Base-by-base conservation (phyloP, 108 stramenopile genomes). In the Conticribra weissflogii region DNA sequence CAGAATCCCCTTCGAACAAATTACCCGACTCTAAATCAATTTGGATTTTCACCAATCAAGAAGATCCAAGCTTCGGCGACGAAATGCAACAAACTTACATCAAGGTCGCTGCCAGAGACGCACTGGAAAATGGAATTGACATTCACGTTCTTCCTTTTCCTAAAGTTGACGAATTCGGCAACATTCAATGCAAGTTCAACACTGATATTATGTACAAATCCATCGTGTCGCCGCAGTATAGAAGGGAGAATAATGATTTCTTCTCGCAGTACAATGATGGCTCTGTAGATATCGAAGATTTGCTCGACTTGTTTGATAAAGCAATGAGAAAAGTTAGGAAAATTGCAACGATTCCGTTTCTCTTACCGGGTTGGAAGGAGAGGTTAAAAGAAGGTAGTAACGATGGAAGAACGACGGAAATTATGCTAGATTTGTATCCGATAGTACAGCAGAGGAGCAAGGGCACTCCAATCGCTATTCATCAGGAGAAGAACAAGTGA, bases 21-120 rank as follows among this genome's bases (percentile, higher is more conserved):
- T 55, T 81, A 1, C 63, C 59, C 3, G 91, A 92, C 64, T 67
- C 82, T 18, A 82, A 79, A 59, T 33, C 81, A 8, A 70, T 92
- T 41, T 92, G 91, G 91, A 88, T 92, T 34, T 83, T 92, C 51
- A 89, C 91, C 68, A 88, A 87, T 54, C 58, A 78, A 46, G 88
- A 85, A 56, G 72, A 88, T 82, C 78, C 84, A 0, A 76, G 79
- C 41, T n/a, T 55, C 18, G 68, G 63, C 22, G 54, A 80, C 29
- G 76, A 79, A 33, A 68, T 47, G 54, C 41, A 76, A 46, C 59
- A 47, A 25, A 67, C 18, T 23, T 81, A 59, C 27, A 48, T 88
- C 23, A 30, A 71, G 15, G 76, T 54, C 18, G 69, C 76, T 18
- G 85, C 81, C 7, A 73, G 68, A n/a, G 88, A 89, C 56, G 74